Conservation (phyloP, 2,329 filamentous ascomycete genomes). For the Pseudogymnoascus sp. region DNA sequence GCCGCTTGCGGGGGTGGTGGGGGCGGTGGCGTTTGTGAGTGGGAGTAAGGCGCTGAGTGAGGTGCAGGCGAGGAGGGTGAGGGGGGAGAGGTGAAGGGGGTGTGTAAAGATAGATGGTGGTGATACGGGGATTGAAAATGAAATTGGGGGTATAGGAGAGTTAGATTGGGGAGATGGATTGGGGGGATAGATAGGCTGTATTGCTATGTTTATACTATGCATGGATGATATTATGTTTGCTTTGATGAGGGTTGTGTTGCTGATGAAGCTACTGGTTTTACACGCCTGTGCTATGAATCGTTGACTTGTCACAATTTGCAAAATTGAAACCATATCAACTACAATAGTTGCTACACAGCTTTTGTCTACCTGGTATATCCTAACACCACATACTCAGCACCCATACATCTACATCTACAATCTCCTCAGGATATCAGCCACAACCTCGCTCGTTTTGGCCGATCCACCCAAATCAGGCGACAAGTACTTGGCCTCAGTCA, state of each 20-base stretch:
- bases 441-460: slow-evolving; percentile 76
- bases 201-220: not conserved
- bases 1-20: slow-evolving; percentile 61
- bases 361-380: slow-evolving; percentile 3
- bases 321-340: not conserved
- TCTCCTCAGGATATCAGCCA: slow-evolving; percentile 77
- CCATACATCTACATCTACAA: slow-evolving; percentile 44
- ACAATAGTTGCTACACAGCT: not conserved
- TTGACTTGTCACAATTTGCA: not conserved
- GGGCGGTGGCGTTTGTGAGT: slow-evolving; percentile 69
- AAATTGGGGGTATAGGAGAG: not conserved
- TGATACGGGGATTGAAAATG: not conserved
- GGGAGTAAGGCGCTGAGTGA: slow-evolving; percentile 86
- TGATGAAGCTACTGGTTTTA: not conserved
- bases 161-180: not conserved
- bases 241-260: not conserved
- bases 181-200: not conserved
- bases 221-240: not conserved
- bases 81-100: slow-evolving; percentile 48
- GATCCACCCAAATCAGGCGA: slow-evolving; percentile 86
- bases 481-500: slow-evolving; percentile 73
- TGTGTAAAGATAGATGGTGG: slow-evolving; percentile 1
- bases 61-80: slow-evolving; percentile 79
- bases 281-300: not conserved
- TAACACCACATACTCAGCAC: slow-evolving; percentile 9